Base-by-base conservation (phyloP, 192 early-diverging fungal genomes). In the Ambispora gerdemannii region DNA sequence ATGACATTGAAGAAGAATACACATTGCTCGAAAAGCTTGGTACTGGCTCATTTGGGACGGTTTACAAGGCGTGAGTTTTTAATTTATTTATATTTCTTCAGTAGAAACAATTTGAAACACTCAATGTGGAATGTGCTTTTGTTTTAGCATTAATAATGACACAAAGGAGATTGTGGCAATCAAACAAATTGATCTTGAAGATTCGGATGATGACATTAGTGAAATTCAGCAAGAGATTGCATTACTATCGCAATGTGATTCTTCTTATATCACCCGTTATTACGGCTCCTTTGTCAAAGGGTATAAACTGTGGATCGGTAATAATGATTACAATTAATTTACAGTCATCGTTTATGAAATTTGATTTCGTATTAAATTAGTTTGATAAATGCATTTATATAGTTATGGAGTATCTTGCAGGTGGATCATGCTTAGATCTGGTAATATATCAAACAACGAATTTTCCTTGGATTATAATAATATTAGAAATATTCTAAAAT, bases 141-240 rank as follows among this genome's bases (percentile, higher is more conserved):
- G 32, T 15, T 28, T 11, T 70, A 82, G 81, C 30, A 83, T 81
- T 47, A 72, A 83, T 50, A 81, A 83, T 50, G 77, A 78, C 3
- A 74, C 79, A 22, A 81, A 81, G 7, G 67, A 78, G 38, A 59
- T 77, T 17, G 81, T 83, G 0, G 81, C 81, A 2, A 77, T 83
- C 65, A 83, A 83, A 49, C 79, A 81, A 53, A 78, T 83, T 63
- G 80, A 83, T 66, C 74, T 83, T 3, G 81, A 83, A 50, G 75
- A 78, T 35, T 78, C 81, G 4, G 79, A 80, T 36, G 81, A 83
- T 60, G 81, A 83, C 53, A 78, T 83, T n/a, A 77, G 75, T 49
- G 79, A 83, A 64, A 83, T 83, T 47, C 81, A 81, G 35, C 81
- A 83, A 33, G 81, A 83, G 63, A 83, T 83, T 13, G 79, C 79